phyloP scores from a whole-genome alignment of 768 basidiomycete species.

The Tylopilus plumbeoviolaceoides region DNA sequence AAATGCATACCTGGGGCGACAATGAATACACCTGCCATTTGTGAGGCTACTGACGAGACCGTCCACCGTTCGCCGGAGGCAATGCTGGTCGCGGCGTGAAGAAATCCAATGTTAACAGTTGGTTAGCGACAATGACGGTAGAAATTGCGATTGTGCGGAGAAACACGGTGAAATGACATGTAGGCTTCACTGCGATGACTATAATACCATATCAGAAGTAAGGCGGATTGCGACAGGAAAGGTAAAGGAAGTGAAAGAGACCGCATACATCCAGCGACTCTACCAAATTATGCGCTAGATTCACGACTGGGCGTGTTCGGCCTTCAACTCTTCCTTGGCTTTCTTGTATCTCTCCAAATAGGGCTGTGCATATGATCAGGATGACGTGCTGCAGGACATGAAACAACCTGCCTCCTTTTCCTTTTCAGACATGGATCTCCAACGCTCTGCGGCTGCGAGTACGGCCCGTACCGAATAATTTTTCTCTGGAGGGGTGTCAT shows the following conservation, averaged over 20 bases:
- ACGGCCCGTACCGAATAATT: not conserved
- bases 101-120: too few species aligned
- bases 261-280: slow-evolving; percentile 1
- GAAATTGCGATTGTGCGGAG: not conserved
- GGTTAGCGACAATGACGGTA: not conserved
- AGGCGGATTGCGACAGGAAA: not conserved
- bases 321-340: slow-evolving; percentile 12
- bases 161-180: slow-evolving; percentile 3
- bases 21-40: too few species aligned
- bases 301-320: slow-evolving; percentile 5
- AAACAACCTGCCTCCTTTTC: slow-evolving; percentile 29
- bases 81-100: too few species aligned
- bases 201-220: slow-evolving; percentile 10
- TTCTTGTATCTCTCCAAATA: slow-evolving; percentile 18
- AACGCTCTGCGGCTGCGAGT: slow-evolving; percentile 21
- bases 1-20: too few species aligned
- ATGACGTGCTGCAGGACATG: not conserved
- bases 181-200: slow-evolving; percentile 1
- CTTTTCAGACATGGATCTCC: slow-evolving; percentile 30
- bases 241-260: not conserved
- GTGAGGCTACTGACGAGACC: too few species aligned
- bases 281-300: not conserved
- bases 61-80: too few species aligned
- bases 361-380: slow-evolving; percentile 13
- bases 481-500: slow-evolving; percentile 2